A percentile compares a stretch with the other conserved stretches of the same genome.
These are phyloP conservation scores for Gossypium gossypioides DNA, from an alignment of 441 rosid genomes.

Conservation along the genomic window DNA sequence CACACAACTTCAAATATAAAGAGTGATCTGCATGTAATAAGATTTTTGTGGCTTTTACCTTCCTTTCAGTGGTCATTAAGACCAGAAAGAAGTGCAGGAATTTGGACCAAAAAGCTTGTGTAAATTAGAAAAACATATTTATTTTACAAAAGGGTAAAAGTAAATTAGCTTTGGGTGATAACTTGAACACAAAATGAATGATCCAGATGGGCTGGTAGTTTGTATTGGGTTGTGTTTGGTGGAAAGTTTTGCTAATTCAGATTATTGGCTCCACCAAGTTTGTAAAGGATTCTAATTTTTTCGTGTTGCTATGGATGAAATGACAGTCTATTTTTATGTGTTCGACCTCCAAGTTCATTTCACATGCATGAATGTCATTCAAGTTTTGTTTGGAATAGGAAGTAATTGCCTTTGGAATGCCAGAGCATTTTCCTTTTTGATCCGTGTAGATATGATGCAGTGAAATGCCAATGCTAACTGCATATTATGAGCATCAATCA, in stretches of 20 bases:
- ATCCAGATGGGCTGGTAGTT: slow-evolving; percentile 2
- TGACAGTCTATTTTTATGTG: background rate
- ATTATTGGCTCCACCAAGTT: slow-evolving; percentile 2
- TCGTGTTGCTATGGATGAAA: background rate
- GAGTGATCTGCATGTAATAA: slow-evolving; percentile 9
- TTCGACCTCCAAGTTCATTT: background rate
- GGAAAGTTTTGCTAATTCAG: slow-evolving; percentile 14
- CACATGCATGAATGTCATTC: background rate
- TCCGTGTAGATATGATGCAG: background rate
- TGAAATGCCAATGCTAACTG: background rate
- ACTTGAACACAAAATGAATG: background rate
- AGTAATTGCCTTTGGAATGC: background rate
- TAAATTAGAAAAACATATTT: slow-evolving; percentile 6
- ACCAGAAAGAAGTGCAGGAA: background rate
- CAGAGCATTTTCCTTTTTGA: background rate
- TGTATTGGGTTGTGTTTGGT: slow-evolving; percentile 10
- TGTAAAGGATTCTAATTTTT: background rate
- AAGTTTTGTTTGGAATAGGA: background rate
- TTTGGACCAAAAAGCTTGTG: slow-evolving; percentile 14
- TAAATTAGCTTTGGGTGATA: background rate
- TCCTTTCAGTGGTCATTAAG: background rate
- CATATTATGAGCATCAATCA: background rate
- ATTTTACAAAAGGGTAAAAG: background rate
- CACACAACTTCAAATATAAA: slow-evolving; percentile 9
- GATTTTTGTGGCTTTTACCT: background rate